Percentiles rank a stretch among this genome's conserved stretches.
Evolutionary conservation across 148 eudicot genomes (phyloP).

Genomic region (Rhododendron simsii): DNA sequence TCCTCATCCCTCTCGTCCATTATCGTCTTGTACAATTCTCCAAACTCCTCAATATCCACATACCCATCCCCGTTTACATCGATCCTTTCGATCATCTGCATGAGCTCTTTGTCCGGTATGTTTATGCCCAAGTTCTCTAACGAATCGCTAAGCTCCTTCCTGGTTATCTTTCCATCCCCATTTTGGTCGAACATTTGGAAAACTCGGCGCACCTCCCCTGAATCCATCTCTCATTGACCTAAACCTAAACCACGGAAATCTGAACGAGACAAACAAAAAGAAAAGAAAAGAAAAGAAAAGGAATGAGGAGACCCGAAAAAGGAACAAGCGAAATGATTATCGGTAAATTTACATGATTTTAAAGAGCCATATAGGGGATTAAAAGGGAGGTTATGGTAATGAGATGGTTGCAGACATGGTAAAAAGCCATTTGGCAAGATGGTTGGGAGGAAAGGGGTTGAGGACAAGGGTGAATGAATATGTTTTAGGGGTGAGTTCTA

Average conservation of each 20-base stretch:
- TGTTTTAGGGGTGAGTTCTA: background rate
- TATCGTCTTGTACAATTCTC: slow-evolving; percentile 20
- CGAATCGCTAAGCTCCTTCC: slow-evolving; percentile 31
- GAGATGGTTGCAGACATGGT: background rate
- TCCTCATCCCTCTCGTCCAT: slow-evolving; percentile 26
- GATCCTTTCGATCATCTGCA: slow-evolving; percentile 30
- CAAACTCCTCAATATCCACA: slow-evolving; percentile 32
- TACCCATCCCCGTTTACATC: slow-evolving; percentile 34
- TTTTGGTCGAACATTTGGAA: slow-evolving; percentile 34
- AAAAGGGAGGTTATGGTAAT: background rate
- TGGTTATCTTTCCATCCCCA: slow-evolving; percentile 33
- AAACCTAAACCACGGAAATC: background rate
- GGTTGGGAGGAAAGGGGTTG: background rate
- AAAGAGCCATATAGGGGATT: background rate
- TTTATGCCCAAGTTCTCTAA: slow-evolving; percentile 27
- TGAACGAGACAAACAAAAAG: background rate
- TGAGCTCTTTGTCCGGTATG: slow-evolving; percentile 32
- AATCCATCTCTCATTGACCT: slow-evolving; percentile 14
- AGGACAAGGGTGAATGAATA: background rate
- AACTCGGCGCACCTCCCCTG: slow-evolving; percentile 24
- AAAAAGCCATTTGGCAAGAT: background rate
- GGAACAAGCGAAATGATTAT: background rate
- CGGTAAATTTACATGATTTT: background rate
- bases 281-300: too few species aligned
- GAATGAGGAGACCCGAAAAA: background rate